Percentiles rank a stretch among this genome's conserved stretches.
phyloP scores from a whole-genome alignment of 2,329 filamentous ascomycete species.

The Setomelanomma holmii region DNA sequence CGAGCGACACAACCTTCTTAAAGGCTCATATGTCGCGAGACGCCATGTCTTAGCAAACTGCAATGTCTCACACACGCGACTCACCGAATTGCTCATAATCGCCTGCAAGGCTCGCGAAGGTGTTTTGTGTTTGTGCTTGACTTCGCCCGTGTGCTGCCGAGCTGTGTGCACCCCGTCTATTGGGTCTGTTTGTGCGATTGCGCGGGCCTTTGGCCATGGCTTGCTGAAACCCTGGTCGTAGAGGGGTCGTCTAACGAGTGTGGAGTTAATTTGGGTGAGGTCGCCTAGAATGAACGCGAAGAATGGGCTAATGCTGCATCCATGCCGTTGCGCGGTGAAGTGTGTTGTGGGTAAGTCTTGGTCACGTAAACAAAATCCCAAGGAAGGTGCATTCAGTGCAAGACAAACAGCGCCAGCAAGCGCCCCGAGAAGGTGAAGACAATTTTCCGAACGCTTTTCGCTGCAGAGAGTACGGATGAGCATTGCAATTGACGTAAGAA shows the following conservation, averaged over 20 bases:
- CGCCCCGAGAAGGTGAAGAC: not conserved
- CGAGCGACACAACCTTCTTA: not conserved
- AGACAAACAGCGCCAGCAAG: not conserved
- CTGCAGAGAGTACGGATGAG: too few relatives aligned
- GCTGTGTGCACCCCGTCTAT: constrained; percentile 6
- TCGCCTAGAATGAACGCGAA: not conserved
- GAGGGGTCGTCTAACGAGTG: not conserved
- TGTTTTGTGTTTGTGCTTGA: constrained; percentile 10
- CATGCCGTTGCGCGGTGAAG: not conserved
- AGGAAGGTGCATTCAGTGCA: not conserved
- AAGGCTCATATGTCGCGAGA: not conserved
- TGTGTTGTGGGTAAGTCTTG: not conserved
- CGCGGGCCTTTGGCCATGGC: constrained; percentile 14
- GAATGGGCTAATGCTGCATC: too few relatives aligned
- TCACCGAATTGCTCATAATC: constrained; percentile 8
- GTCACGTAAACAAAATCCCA: not conserved
- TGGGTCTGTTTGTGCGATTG: constrained; percentile 3
- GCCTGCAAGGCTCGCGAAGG: constrained; percentile 11
- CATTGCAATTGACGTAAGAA: too few relatives aligned
- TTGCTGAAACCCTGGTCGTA: not conserved
- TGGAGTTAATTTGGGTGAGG: not conserved
- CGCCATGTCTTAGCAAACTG: not conserved
- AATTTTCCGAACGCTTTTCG: not conserved
- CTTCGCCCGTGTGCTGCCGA: not conserved
- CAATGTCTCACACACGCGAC: constrained; percentile 1